Evolutionary conservation across 768 basidiomycete genomes (phyloP), one percentile per base, ranked within the genome.

Genomic region (Serpula lacrymans): DNA sequence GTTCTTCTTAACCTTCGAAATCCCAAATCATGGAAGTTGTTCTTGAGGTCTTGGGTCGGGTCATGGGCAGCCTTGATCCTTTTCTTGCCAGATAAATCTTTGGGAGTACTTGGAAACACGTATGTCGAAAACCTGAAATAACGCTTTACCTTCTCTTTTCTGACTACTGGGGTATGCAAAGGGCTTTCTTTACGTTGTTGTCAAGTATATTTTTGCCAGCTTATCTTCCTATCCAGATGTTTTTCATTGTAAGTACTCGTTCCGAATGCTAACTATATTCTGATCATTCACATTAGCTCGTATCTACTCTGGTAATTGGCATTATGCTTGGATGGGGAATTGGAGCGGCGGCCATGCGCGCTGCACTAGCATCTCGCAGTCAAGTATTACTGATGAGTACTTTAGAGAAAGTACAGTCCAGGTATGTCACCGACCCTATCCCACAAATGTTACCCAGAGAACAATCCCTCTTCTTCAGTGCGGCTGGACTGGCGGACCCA

Each of bases 321-420:
- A 48, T 73, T 32, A 59, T 65, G 2, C 29, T 75, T 1, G 77
- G 77, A 10, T 82, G 79, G 78, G 78, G 69, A 0, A 63, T 76
- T 47, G 75, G 77, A 1, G 60, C 65, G 8, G 77, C 74, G 0
- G 75, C 69, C 0, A 80, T 81, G 77, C 68, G 68, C 4, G 70
- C 74, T 0, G 70, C 68, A 0, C 51, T 74, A 1, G 55, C 65
- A 4, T 68, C 68, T 1, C 60, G 70, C 8, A 51, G 60, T 39
- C 53, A 66, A 43, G 54, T 55, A 0, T 43, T 65, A 6, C 50
- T 71, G 10, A 50, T 55, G 26, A 45, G 49, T 13, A 53, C 55
- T 5, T 48, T 54, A 5, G 53, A 56, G 26, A 51, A 52, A 37
- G 62, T 61, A 20, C 47, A 52, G n/a, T 51, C 59, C 28, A 65